Percentiles rank a stretch among this genome's conserved stretches.
phyloP scores from a whole-genome alignment of 441 rosid species.

The Euphorbia schlechtendalii region DNA sequence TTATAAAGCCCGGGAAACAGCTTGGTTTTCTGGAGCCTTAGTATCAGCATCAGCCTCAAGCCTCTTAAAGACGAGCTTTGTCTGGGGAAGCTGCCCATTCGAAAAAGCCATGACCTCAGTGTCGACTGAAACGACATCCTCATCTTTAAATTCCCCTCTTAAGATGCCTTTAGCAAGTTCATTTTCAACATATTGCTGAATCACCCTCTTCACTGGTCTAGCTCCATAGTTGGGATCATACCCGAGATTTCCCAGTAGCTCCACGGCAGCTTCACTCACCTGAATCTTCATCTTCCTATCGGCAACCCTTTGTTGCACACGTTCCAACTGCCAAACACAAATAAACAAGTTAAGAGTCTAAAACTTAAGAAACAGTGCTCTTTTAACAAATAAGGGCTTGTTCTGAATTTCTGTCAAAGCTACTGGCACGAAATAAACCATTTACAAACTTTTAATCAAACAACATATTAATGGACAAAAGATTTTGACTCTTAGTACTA shows the following conservation, averaged over 20 bases:
- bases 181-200: constrained; percentile 87
- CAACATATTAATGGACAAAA: too few relatives aligned
- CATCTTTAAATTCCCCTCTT: constrained; percentile 86
- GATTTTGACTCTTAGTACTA: too few relatives aligned
- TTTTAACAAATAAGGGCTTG: too few relatives aligned
- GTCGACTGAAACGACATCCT: constrained; percentile 56
- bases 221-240: constrained; percentile 98
- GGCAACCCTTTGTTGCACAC: constrained; percentile 80
- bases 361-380: background rate
- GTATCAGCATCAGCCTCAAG: constrained; percentile 27
- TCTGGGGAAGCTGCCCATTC: constrained; percentile 78
- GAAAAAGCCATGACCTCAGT: constrained; percentile 62
- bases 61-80: constrained; percentile 65
- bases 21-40: constrained; percentile 31
- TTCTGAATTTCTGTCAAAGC: too few relatives aligned
- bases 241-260: constrained; percentile 81
- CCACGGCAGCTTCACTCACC: constrained; percentile 67
- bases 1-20: constrained; percentile 28
- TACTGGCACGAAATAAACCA: too few relatives aligned
- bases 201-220: constrained; percentile 93
- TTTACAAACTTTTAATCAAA: too few relatives aligned
- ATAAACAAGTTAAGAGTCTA: constrained; percentile 1
- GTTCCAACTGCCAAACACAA: constrained; percentile 57
- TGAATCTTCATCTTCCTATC: constrained; percentile 77
- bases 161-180: constrained; percentile 95